Base-by-base conservation (phyloP, 2,329 filamentous ascomycete species). In the Colletotrichum echinochloae region DNA sequence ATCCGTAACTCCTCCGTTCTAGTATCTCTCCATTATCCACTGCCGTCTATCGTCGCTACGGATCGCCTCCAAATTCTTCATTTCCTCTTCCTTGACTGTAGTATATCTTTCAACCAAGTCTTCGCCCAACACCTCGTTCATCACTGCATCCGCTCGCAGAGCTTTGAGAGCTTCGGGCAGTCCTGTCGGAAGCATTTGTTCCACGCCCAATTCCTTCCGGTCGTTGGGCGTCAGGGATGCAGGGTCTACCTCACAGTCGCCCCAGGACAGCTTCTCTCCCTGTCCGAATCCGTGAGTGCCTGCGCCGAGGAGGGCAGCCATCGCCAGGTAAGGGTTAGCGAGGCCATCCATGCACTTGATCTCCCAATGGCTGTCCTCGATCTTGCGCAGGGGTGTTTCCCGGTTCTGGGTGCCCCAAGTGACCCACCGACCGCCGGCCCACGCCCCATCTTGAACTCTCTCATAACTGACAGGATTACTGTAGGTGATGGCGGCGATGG, bases 381-480 rank as follows among this genome's bases (percentile, higher is more conserved):
- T 87, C 77, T 91, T 90, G 16, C 93, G 87, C 12, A 97, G 83
- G 0, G 93, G 91, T 5, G 89, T 85, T 81, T 95, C 92, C 23
- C 92, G 89, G 78, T 96, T 96, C 80, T 96, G 90, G 5, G 89
- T 92, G 16, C 94, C 94, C 93, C 93, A 97, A 0, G 91, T 83
- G 0, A 95, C 87, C 90, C 91, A 95, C 9, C 90, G 88, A 0
- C 92, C 92, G n/a, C 92, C 92, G 0, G 92, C 88, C 93, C 93
- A 96, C 69, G 83, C 83, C n/a, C 92, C 87, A 63, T 94, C 90
- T 1, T 82, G 80, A 14, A 93, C 85, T 5, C 93, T 87, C 44
- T 88, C 87, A 78, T 96, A 96, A 78, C 90, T 93, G 0, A 85
- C 84, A 1, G 87, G 84, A 73, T 89, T 88, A 44, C 90, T 87